These are phyloP conservation scores for Fusarium armeniacum DNA, from an alignment of 2,329 filamentous ascomycete species.

Conservation along the genomic window DNA sequence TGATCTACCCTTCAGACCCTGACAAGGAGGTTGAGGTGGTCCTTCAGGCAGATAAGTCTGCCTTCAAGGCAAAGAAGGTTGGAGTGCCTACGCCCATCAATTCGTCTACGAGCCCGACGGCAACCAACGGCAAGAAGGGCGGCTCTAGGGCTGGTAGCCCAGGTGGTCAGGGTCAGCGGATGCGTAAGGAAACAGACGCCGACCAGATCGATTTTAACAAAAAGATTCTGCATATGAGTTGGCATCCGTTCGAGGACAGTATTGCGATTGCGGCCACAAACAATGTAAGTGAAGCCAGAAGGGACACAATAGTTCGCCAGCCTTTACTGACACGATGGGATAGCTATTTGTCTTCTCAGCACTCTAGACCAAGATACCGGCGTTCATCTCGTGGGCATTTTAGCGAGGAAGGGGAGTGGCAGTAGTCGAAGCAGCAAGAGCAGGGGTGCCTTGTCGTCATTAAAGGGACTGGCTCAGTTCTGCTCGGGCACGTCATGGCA, in stretches of 20 bases:
- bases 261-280: constrained; percentile 99
- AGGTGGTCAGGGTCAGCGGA: constrained; percentile 84
- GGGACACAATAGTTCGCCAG: not conserved
- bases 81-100: constrained; percentile 98
- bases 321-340: constrained; percentile 45
- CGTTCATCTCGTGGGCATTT: constrained; percentile 48
- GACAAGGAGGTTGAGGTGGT: constrained; percentile 98
- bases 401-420: constrained; percentile 35
- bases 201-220: constrained; percentile 99
- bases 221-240: constrained; percentile 99
- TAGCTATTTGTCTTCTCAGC: constrained; percentile 85
- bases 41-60: constrained; percentile 96
- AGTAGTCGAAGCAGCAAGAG: constrained; percentile 35
- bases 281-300: constrained; percentile 79
- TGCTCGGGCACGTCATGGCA: constrained; percentile 41
- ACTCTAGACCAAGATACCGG: constrained; percentile 64
- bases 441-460: constrained; percentile 31
- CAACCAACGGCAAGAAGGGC: constrained; percentile 85
- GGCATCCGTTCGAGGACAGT: constrained; percentile 99
- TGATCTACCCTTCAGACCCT: constrained; percentile 98
- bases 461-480: constrained; percentile 36
- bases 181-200: constrained; percentile 99
- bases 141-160: constrained; percentile 91
- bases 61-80: constrained; percentile 99
- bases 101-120: constrained; percentile 77